Conservation (phyloP, 495 filamentous ascomycete species). For the Thermothielavioides terrestris region DNA sequence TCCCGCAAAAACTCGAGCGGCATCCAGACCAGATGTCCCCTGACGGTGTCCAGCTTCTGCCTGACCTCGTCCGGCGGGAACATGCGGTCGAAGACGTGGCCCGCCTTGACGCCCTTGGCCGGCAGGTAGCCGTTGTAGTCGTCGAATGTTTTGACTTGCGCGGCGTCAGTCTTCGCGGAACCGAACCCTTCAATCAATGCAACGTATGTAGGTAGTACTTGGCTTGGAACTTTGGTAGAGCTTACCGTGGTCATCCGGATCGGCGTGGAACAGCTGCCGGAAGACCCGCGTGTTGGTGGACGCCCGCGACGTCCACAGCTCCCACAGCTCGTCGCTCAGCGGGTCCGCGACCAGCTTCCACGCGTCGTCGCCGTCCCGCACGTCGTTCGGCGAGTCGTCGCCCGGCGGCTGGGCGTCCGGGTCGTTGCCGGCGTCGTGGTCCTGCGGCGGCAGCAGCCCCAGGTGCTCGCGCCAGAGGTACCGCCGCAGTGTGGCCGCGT, state of each 20-base stretch:
- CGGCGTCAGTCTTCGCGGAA: not conserved
- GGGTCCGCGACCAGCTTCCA: conserved; percentile 79
- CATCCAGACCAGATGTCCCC: conserved; percentile 94
- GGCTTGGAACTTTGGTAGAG: no score
- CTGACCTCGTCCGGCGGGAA: conserved; percentile 61
- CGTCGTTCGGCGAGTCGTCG: conserved; percentile 58
- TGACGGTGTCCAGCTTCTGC: conserved; percentile 65
- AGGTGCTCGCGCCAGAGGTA: conserved; percentile 92
- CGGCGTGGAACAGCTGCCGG: conserved; percentile 79
- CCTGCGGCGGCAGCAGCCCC: conserved; percentile 68
- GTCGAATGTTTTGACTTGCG: conserved; percentile 67
- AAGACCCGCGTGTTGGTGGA: conserved; percentile 77
- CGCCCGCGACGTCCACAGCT: conserved; percentile 70
- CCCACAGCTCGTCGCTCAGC: conserved; percentile 70
- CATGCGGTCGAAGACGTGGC: conserved; percentile 75
- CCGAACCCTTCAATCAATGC: no score
- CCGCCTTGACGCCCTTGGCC: conserved; percentile 59
- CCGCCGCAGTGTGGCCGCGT: conserved; percentile 72
- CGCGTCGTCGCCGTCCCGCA: conserved; percentile 50
- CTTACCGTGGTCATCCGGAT: conserved; percentile 77
- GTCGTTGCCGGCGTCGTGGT: conserved; percentile 59
- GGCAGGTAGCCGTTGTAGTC: conserved; percentile 77
- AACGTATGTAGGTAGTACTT: no score
- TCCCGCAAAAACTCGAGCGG: conserved; percentile 78
- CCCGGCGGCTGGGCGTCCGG: conserved; percentile 77